Percentiles rank a stretch among this genome's conserved stretches.
Evolutionary conservation across 306 rosid genomes (phyloP).

Genomic region (Fragaria nilgerrensis): DNA sequence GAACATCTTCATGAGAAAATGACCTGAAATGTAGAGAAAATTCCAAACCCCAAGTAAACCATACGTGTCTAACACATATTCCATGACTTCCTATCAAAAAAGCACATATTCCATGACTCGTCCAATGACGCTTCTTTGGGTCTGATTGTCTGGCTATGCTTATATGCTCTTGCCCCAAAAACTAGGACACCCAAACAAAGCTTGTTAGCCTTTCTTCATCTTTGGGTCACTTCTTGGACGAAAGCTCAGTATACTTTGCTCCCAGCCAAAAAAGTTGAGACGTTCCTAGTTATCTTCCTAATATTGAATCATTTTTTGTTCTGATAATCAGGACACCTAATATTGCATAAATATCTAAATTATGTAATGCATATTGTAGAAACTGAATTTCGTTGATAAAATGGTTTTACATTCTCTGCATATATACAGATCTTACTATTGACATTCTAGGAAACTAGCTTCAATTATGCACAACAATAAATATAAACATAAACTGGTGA

Average conservation of each 20-base stretch:
- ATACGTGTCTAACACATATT: neutral
- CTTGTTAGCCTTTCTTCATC: neutral
- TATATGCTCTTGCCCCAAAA: neutral
- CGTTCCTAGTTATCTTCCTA: neutral
- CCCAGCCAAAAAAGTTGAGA: neutral
- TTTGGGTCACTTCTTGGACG: neutral
- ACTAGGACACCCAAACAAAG: neutral
- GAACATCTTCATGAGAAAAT: neutral
- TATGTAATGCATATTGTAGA: too few relatives aligned
- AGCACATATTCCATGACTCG: neutral
- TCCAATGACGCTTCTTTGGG: neutral
- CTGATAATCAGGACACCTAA: too few relatives aligned
- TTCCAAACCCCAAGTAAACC: neutral
- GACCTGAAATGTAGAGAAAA: neutral
- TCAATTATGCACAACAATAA: too few relatives aligned
- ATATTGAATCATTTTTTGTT: neutral
- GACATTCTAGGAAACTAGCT: too few relatives aligned
- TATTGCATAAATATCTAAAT: too few relatives aligned
- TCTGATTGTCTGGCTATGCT: neutral
- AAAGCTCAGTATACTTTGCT: neutral
- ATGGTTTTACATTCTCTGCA: too few relatives aligned
- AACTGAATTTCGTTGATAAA: too few relatives aligned
- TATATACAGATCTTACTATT: too few relatives aligned
- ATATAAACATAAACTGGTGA: too few relatives aligned
- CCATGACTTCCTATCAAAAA: too few relatives aligned